These are phyloP conservation scores for Phytophthora pluvialis DNA, from an alignment of 352 stramenopile genomes.

Conservation along the genomic window DNA sequence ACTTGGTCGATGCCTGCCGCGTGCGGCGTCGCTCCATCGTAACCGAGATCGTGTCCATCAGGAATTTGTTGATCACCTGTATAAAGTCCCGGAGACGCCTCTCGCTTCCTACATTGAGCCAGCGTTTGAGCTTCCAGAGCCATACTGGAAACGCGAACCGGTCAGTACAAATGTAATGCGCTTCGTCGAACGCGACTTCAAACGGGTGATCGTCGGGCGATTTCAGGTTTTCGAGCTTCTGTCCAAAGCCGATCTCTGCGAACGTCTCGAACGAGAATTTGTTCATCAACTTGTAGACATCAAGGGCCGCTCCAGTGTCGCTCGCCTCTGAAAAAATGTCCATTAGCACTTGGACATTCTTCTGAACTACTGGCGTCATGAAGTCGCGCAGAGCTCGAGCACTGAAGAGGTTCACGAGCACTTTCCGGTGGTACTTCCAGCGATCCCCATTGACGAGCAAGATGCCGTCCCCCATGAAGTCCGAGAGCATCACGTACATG, in stretches of 20 bases:
- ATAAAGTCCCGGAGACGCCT: constrained; percentile 10
- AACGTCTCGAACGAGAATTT: constrained; percentile 60
- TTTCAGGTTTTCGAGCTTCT: constrained; percentile 36
- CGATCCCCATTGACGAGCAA: constrained; percentile 58
- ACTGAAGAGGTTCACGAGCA: constrained; percentile 83
- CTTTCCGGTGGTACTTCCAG: constrained; percentile 73
- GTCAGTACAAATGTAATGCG: constrained; percentile 21
- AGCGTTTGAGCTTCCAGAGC: constrained; percentile 37
- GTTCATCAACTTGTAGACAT: constrained; percentile 32
- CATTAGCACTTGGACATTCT: constrained; percentile 18
- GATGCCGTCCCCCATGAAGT: constrained; percentile 69
- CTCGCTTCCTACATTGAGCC: constrained; percentile 25
- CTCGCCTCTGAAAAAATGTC: constrained; percentile 11
- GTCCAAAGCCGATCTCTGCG: constrained; percentile 58
- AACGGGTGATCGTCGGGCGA: constrained; percentile 32
- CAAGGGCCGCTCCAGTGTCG: background rate
- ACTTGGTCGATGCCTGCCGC: background rate
- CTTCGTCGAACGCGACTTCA: constrained; percentile 34
- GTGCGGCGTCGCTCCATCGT: constrained; percentile 19
- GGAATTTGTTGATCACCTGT: constrained; percentile 29
- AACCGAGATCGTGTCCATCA: constrained; percentile 33
- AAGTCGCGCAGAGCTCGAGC: constrained; percentile 43
- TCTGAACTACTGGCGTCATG: constrained; percentile 30
- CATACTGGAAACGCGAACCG: constrained; percentile 18
- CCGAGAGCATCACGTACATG: constrained; percentile 39